These are phyloP conservation scores for Trichoderma sp. DNA, from an alignment of 2,329 filamentous ascomycete species.

Conservation along the genomic window DNA sequence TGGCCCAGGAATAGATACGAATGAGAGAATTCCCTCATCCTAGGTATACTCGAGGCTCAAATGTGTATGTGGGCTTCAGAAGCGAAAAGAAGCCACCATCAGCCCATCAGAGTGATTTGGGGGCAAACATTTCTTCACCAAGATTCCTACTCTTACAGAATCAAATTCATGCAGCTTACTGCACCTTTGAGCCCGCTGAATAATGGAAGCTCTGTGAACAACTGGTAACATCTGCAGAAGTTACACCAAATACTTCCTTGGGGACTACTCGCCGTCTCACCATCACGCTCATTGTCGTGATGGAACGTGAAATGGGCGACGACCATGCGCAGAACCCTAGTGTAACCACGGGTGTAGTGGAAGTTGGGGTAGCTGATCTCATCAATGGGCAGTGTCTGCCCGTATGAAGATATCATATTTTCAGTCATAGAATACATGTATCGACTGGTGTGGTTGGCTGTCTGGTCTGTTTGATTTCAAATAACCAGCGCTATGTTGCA, in stretches of 20 bases:
- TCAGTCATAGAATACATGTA: not conserved
- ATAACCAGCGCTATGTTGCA: not conserved
- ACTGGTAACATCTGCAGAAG: constrained; percentile 5
- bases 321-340: not conserved
- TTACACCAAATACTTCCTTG: not conserved
- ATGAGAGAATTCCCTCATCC: not conserved
- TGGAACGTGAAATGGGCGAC: not conserved
- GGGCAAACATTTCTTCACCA: not conserved
- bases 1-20: no score
- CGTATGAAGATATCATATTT: not conserved
- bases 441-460: not conserved
- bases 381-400: not conserved
- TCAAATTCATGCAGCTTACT: not conserved
- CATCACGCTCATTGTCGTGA: not conserved
- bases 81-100: no score
- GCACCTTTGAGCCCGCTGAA: not conserved
- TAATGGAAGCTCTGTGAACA: not conserved
- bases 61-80: not conserved
- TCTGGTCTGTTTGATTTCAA: not conserved
- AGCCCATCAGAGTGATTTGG: not conserved
- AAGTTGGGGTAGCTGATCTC: not conserved
- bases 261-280: not conserved
- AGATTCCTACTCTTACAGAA: not conserved
- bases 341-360: not conserved
- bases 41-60: no score